Evolutionary conservation across 2,329 filamentous ascomycete genomes (phyloP).

Genomic region (Pseudonectria buxi): DNA sequence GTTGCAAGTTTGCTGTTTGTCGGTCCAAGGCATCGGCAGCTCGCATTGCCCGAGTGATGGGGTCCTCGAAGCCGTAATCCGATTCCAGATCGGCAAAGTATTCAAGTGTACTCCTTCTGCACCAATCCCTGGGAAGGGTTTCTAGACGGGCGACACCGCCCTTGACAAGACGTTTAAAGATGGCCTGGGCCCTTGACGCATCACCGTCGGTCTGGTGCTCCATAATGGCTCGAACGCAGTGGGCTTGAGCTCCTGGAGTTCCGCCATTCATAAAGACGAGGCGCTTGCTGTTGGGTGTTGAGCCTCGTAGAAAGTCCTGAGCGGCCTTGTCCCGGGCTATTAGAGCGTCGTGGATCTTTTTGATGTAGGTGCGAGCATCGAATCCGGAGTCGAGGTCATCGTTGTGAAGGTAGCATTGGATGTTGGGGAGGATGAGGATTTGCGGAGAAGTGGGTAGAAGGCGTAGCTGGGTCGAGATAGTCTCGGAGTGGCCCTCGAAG

Average conservation of each 20-base stretch:
- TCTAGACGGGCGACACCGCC: conserved; percentile 38
- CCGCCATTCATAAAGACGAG: conserved; percentile 57
- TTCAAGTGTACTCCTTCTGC: conserved; percentile 13
- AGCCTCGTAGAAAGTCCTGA: conserved; percentile 41
- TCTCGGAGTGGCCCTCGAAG: conserved; percentile 50
- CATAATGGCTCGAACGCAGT: conserved; percentile 50
- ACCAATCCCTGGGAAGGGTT: conserved; percentile 15
- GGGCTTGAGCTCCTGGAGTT: conserved; percentile 44
- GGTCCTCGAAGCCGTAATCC: conserved; percentile 34
- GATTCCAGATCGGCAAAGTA: conserved; percentile 11
- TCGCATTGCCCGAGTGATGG: conserved; percentile 49
- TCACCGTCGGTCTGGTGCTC: conserved; percentile 45
- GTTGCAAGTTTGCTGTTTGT: conserved; percentile 49
- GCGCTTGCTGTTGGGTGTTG: conserved; percentile 40
- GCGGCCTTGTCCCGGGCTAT: conserved; percentile 42
- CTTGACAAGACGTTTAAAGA: conserved; percentile 46
- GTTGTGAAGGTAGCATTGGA: conserved; percentile 40
- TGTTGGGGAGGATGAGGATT: conserved; percentile 48
- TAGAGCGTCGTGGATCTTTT: conserved; percentile 44
- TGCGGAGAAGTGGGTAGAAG: conserved; percentile 53
- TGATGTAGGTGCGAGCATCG: conserved; percentile 34
- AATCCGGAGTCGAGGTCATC: conserved; percentile 23
- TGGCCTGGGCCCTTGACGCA: conserved; percentile 39
- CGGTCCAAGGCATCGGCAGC: conserved; percentile 52
- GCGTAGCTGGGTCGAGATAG: conserved; percentile 52